phyloP scores from a whole-genome alignment of 345 rosid species.

The Arabis hirsuta region DNA sequence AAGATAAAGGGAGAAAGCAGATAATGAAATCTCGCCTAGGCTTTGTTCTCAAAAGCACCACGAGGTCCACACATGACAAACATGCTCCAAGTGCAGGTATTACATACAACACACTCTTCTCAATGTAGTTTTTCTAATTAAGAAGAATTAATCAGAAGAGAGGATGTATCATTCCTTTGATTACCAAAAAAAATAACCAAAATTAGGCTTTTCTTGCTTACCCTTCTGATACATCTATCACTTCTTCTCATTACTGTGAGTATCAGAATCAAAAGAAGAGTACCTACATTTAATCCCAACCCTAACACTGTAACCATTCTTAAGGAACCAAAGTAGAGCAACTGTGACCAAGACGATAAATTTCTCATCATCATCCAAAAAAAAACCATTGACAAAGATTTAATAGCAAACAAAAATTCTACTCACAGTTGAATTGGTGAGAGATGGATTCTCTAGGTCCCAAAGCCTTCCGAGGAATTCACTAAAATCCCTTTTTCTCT shows the following conservation, averaged over 20 bases:
- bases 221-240: conserved; percentile 48
- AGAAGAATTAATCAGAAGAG: conserved; percentile 11
- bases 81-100: conserved; percentile 67
- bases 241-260: conserved; percentile 54
- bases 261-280: conserved; percentile 53
- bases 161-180: conserved; percentile 3
- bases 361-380: conserved; percentile 17
- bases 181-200: conserved; percentile 4
- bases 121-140: conserved; percentile 52
- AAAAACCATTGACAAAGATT: background rate
- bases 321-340: conserved; percentile 47
- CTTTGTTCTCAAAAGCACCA: conserved; percentile 51
- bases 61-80: conserved; percentile 61
- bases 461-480: conserved; percentile 20
- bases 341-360: conserved; percentile 22
- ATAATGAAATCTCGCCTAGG: conserved; percentile 46
- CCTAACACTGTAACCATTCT: conserved; percentile 59
- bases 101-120: conserved; percentile 53
- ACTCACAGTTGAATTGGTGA: conserved; percentile 28
- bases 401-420: background rate
- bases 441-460: conserved; percentile 37
- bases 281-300: conserved; percentile 60
- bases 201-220: conserved; percentile 27
- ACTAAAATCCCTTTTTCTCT: conserved; percentile 1
- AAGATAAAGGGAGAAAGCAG: conserved; percentile 61